phyloP scores from a whole-genome alignment of 306 rosid genomes.

The Argentina anserina region DNA sequence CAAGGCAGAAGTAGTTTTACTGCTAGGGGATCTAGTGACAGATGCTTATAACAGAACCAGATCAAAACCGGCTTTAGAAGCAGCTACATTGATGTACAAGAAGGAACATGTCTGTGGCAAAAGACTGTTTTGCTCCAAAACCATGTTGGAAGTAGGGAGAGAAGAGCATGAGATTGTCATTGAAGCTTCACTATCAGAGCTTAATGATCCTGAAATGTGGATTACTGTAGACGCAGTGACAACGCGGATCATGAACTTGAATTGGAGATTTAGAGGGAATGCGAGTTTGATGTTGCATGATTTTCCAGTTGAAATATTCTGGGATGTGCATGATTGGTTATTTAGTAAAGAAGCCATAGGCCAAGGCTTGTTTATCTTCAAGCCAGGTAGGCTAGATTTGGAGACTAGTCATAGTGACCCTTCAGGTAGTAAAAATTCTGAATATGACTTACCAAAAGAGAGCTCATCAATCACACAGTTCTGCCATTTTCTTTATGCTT shows the following conservation, averaged over 20 bases:
- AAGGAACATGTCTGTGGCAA: conserved; percentile 57
- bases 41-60: conserved; percentile 53
- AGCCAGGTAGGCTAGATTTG: conserved; percentile 31
- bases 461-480: conserved; percentile 23
- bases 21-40: conserved; percentile 48
- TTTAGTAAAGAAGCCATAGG: conserved; percentile 37
- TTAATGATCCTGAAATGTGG: conserved; percentile 74
- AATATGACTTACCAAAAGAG: conserved; percentile 9
- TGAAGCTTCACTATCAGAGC: conserved; percentile 48
- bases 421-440: conserved; percentile 9
- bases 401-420: background rate
- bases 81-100: conserved; percentile 49
- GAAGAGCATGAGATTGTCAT: conserved; percentile 52
- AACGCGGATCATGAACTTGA: conserved; percentile 54
- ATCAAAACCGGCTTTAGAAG: conserved; percentile 42
- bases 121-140: conserved; percentile 45
- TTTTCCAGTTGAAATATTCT: conserved; percentile 47
- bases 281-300: conserved; percentile 46
- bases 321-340: conserved; percentile 82
- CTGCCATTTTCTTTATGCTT: conserved; percentile 54
- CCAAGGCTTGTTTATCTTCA: conserved; percentile 60
- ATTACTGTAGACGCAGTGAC: conserved; percentile 50
- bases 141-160: conserved; percentile 44
- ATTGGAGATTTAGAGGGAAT: conserved; percentile 78
- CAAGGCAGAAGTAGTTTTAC: conserved; percentile 42